These are phyloP conservation scores for Dioscorea cayenensis DNA, from an alignment of 116 monocot genomes.

Conservation along the genomic window DNA sequence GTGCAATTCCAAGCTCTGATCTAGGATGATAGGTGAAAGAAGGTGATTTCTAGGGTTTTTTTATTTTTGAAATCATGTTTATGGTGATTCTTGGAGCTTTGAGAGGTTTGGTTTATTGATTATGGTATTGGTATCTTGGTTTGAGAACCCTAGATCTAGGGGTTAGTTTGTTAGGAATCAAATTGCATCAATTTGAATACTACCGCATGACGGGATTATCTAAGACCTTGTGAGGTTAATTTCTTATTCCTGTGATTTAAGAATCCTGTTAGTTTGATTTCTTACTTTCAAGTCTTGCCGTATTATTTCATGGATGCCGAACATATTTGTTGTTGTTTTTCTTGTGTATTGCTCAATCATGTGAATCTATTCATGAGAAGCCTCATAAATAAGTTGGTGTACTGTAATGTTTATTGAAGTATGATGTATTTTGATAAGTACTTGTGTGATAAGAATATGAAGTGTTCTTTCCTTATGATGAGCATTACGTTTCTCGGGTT, in stretches of 20 bases:
- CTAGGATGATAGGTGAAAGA: not conserved
- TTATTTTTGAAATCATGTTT: not conserved
- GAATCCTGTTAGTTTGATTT: no score
- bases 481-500: no score
- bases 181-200: conserved; percentile 49
- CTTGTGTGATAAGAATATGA: no score
- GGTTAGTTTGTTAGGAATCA: conserved; percentile 6
- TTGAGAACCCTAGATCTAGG: conserved; percentile 70
- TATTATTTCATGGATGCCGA: no score
- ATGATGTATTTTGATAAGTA: no score
- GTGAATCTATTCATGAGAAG: no score
- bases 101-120: not conserved
- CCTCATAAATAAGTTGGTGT: no score
- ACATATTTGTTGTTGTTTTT: no score
- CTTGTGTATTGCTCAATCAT: no score
- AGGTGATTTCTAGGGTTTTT: not conserved
- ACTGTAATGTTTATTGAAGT: no score
- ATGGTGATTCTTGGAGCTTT: not conserved
- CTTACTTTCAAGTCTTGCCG: no score
- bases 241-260: not conserved
- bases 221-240: conserved; percentile 56
- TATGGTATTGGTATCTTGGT: not conserved
- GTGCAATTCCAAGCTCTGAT: not conserved
- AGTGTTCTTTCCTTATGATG: no score
- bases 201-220: conserved; percentile 95